Evolutionary conservation across 2,329 filamentous ascomycete species (phyloP).

Genomic region (Zalaria sp.): DNA sequence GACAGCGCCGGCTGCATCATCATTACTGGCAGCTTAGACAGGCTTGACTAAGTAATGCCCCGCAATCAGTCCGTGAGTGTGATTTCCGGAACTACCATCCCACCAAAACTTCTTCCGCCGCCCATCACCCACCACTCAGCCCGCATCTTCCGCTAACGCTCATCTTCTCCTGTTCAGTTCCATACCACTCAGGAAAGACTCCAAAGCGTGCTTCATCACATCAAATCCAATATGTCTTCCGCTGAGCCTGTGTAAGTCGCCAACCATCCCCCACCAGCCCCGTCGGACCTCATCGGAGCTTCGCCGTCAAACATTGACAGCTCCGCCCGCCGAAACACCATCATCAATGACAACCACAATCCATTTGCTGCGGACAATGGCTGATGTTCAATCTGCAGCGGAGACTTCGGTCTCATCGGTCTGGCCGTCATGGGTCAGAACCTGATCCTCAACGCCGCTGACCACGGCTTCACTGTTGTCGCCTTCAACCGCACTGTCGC

Average conservation of each 20-base stretch:
- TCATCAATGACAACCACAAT: too few species aligned
- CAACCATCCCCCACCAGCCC: slow-evolving; percentile 11
- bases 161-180: background rate
- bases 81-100: slow-evolving; percentile 3
- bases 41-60: background rate
- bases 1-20: background rate
- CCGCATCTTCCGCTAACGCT: background rate
- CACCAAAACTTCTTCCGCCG: slow-evolving; percentile 6
- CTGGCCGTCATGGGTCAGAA: slow-evolving; percentile 39
- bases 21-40: background rate
- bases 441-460: slow-evolving; percentile 41
- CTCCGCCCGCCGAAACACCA: too few species aligned
- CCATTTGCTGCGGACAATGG: too few species aligned
- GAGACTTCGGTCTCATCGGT: slow-evolving; percentile 41
- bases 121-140: background rate
- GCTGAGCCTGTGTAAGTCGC: slow-evolving; percentile 10
- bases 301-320: too few species aligned
- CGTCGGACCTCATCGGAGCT: background rate
- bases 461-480: slow-evolving; percentile 77
- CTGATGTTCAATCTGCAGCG: slow-evolving; percentile 16
- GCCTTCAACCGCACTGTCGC: slow-evolving; percentile 97
- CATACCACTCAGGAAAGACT: slow-evolving; percentile 3
- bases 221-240: slow-evolving; percentile 8
- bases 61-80: slow-evolving; percentile 13
- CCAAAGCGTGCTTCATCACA: slow-evolving; percentile 4